These are phyloP conservation scores for Kodamaea sp. DNA, from an alignment of 1,139 yeast species.

Conservation along the genomic window DNA sequence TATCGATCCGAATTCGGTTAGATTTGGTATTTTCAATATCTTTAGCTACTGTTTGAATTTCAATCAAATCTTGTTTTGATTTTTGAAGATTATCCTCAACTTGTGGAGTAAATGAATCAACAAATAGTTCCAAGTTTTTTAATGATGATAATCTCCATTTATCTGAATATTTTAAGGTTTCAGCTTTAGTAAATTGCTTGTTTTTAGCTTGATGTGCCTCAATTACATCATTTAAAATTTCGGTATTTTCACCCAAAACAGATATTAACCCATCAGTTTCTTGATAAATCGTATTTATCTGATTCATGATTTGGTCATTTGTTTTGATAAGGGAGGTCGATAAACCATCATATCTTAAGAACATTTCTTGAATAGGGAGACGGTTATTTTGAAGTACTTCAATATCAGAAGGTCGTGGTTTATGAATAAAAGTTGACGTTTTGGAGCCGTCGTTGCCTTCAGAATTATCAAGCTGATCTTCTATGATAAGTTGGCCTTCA, in stretches of 20 bases:
- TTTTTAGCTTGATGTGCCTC: constrained; percentile 6
- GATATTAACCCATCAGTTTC: constrained; percentile 10
- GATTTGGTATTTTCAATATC: constrained; percentile 9
- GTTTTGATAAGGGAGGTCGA: constrained; percentile 3
- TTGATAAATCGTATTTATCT: constrained; percentile 4
- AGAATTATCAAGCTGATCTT: not conserved
- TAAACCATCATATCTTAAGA: constrained; percentile 10
- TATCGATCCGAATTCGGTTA: constrained; percentile 12
- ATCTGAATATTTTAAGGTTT: constrained; percentile 8
- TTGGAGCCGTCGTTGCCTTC: not conserved
- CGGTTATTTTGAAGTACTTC: constrained; percentile 5
- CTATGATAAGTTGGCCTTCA: not conserved
- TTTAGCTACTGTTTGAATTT: constrained; percentile 6
- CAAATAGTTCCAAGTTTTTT: constrained; percentile 7
- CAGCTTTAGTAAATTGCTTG: constrained; percentile 3
- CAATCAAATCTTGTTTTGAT: constrained; percentile 1
- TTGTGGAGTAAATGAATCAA: constrained; percentile 4
- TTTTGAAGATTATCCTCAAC: constrained; percentile 1
- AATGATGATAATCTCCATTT: constrained; percentile 12
- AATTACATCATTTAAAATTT: constrained; percentile 6
- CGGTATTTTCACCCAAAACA: constrained; percentile 10
- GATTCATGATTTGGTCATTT: constrained; percentile 4
- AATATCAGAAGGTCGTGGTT: too few relatives aligned
- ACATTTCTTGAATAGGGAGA: constrained; percentile 9
- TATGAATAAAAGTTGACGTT: too few relatives aligned